phyloP scores from a whole-genome alignment of 2,329 filamentous ascomycete genomes.

The Paecilomyces formosus region DNA sequence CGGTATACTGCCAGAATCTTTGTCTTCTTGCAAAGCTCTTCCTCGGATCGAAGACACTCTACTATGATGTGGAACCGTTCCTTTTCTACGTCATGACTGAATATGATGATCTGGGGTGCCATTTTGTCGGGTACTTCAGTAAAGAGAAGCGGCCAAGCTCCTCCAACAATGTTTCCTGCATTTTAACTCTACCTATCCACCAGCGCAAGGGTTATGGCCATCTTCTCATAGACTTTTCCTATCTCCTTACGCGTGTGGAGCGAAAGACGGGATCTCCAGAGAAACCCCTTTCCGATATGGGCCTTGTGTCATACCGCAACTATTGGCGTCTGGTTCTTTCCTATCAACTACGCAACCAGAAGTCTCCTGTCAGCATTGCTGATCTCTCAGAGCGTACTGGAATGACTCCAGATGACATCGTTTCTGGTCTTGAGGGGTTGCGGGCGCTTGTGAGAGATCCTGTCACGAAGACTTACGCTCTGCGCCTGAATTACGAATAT shows the following conservation, averaged over 20 bases:
- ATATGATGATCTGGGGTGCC: slow-evolving; percentile 79
- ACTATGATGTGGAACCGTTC: slow-evolving; percentile 99
- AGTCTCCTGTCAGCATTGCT: slow-evolving; percentile 47
- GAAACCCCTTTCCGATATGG: slow-evolving; percentile 97
- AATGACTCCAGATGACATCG: slow-evolving; percentile 92
- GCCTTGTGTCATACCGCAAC: slow-evolving; percentile 90
- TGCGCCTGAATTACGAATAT: slow-evolving; percentile 77
- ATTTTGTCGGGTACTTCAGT: slow-evolving; percentile 98
- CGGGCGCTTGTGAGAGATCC: slow-evolving; percentile 86
- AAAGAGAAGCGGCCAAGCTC: slow-evolving; percentile 95
- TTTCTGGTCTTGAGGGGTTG: slow-evolving; percentile 84
- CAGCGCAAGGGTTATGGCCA: slow-evolving; percentile 96
- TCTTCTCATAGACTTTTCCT: slow-evolving; percentile 95
- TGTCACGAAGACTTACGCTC: slow-evolving; percentile 77
- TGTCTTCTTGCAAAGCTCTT: slow-evolving; percentile 95
- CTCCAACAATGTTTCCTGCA: slow-evolving; percentile 96
- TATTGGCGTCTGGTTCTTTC: slow-evolving; percentile 93
- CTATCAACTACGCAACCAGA: slow-evolving; percentile 66
- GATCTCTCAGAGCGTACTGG: slow-evolving; percentile 73
- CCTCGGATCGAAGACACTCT: slow-evolving; percentile 93
- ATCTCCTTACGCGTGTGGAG: slow-evolving; percentile 87
- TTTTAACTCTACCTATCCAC: slow-evolving; percentile 90
- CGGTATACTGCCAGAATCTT: slow-evolving; percentile 93
- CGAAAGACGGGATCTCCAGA: slow-evolving; percentile 92
- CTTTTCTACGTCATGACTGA: slow-evolving; percentile 97